A percentile compares a stretch with the other conserved stretches of the same genome.
Conservation (phyloP, 306 rosid species). For the Pyrus communis region DNA sequence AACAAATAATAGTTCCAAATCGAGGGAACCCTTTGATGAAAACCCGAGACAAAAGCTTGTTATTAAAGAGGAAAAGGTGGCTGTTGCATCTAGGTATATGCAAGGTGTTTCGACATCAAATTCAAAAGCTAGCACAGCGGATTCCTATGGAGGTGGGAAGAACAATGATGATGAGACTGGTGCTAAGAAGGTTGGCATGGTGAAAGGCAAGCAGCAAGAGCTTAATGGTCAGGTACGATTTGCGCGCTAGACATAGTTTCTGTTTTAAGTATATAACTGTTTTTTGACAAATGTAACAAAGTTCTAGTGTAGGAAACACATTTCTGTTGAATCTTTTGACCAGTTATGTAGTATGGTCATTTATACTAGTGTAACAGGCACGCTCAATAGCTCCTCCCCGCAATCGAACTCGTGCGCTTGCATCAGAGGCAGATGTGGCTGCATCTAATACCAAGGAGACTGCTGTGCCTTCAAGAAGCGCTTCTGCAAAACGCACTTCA, state of each 20-base stretch:
- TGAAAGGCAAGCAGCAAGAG: constrained; percentile 62
- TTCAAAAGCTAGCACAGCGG: constrained; percentile 32
- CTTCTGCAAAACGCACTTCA: constrained; percentile 31
- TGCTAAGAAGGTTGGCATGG: constrained; percentile 35
- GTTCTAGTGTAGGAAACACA: background rate
- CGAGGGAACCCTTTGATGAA: constrained; percentile 28
- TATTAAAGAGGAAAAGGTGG: constrained; percentile 73
- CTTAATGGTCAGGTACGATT: constrained; percentile 74
- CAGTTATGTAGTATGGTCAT: constrained; percentile 16
- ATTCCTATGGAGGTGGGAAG: constrained; percentile 37
- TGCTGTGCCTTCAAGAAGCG: constrained; percentile 25
- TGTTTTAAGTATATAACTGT: background rate
- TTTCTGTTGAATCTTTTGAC: background rate
- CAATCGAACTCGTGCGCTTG: constrained; percentile 35
- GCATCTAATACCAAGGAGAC: constrained; percentile 37
- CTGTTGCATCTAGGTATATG: constrained; percentile 86
- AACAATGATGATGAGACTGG: constrained; percentile 50
- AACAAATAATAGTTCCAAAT: constrained; percentile 22
- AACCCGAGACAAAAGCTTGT: constrained; percentile 51
- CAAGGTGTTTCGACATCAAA: constrained; percentile 51
- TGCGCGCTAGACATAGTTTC: background rate
- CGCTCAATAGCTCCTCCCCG: constrained; percentile 22
- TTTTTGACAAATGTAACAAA: background rate
- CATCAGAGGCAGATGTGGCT: constrained; percentile 39
- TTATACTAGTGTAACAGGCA: constrained; percentile 39